Conservation (phyloP, 148 eudicot genomes). For the Chenopodium quinoa region DNA sequence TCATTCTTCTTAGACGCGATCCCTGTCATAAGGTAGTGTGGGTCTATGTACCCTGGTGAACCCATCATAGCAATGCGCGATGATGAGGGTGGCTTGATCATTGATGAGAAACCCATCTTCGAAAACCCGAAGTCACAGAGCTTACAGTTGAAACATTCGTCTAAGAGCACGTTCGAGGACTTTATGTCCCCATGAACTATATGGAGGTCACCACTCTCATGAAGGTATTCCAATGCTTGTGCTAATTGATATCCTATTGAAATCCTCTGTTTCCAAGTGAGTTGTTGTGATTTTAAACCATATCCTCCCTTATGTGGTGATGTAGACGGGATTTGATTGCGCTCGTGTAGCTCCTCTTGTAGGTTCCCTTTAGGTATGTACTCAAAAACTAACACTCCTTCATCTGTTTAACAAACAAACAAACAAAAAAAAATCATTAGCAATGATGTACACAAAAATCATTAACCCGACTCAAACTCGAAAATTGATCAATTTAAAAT, state of each 20-base stretch:
- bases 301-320: background rate
- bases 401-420: conserved; percentile 26
- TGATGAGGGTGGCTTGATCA: conserved; percentile 38
- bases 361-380: conserved; percentile 62
- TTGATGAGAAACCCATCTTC: conserved; percentile 59
- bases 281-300: background rate
- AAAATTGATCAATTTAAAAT: background rate
- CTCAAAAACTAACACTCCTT: conserved; percentile 65
- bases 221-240: conserved; percentile 60
- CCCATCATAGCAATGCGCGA: conserved; percentile 52
- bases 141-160: conserved; percentile 41
- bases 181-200: conserved; percentile 88
- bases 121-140: conserved; percentile 86
- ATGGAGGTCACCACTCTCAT: conserved; percentile 52
- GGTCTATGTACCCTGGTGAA: conserved; percentile 84
- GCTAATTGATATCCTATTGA: conserved; percentile 65
- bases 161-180: conserved; percentile 72
- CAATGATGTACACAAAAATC: background rate
- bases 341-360: conserved; percentile 60
- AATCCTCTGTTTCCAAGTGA: conserved; percentile 64
- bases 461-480: background rate
- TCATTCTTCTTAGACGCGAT: conserved; percentile 78
- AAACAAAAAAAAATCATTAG: background rate
- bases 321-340: conserved; percentile 4
- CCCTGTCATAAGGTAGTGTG: conserved; percentile 72